Evolutionary conservation across 768 basidiomycete species (phyloP), one percentile per base, ranked within the genome.

Genomic region (Boletus reticuloceps): DNA sequence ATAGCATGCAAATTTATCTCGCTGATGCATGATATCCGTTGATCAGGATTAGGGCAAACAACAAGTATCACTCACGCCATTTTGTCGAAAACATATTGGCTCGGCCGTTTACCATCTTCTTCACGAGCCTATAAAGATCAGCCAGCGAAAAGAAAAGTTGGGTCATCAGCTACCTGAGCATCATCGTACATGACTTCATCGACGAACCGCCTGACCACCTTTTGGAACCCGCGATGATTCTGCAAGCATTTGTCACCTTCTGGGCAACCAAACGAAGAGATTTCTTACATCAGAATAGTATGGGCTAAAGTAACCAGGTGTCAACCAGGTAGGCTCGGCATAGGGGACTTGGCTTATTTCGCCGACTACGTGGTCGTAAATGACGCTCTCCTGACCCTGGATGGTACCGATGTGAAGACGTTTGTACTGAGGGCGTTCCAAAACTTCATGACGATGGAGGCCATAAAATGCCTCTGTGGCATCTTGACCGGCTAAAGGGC

Each of bases 71-170:
- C 78, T 52, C 60, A 88, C 86, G 90, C 84, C 89, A 96, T 89
- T 58, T 84, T 83, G 62, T 94, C 83, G 47, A 94, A 75, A 34
- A 96, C 88, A 48, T 75, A 72, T 67, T 88, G 81, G 55, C 84
- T 87, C 0, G 92, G 88, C 25, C 89, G 81, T 75, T 96, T 95
- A n/a, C 94, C 93, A 62, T 89, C 89, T 60, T 86, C 88, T 74
- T 97, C 95, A 58, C 87, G 84, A 20, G 79, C 77, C 77, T 84
- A 61, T 7, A 20, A 38, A 27, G 19, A 41, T 67, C 16, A 58
- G 55, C 51, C 4, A 64, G 2, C 58, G 70, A 59, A 22, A 40
- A 46, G 50, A 40, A 38, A 64, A 11, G 22, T 9, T 59, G 47
- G 19, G n/a, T 46, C 5, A 51, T 42, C 16, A 38, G 8, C 17